These are phyloP conservation scores for Neoscytalidium dimidiatum DNA, from an alignment of 2,329 filamentous ascomycete genomes.

Conservation along the genomic window DNA sequence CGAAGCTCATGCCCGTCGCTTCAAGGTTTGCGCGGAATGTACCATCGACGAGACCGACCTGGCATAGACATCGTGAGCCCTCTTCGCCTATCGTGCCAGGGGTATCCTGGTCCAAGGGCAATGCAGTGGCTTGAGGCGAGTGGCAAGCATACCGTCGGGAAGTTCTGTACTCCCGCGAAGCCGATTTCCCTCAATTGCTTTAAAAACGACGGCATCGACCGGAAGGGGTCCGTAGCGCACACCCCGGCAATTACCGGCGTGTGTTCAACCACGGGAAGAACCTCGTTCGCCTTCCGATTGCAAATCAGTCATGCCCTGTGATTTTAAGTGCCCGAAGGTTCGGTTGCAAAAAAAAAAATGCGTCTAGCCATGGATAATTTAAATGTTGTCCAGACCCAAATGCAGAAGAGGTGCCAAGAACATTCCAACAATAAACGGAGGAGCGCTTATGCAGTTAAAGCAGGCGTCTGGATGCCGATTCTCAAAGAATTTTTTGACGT, in stretches of 20 bases:
- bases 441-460: background rate
- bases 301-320: background rate
- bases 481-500: background rate
- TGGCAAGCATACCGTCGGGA: constrained; percentile 54
- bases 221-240: constrained; percentile 70
- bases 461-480: background rate
- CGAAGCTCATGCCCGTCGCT: constrained; percentile 71
- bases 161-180: constrained; percentile 72
- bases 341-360: background rate
- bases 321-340: background rate
- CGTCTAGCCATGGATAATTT: too few species aligned
- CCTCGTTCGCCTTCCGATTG: constrained; percentile 57
- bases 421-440: background rate
- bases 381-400: background rate
- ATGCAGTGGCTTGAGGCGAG: background rate
- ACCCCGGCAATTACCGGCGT: constrained; percentile 71
- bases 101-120: background rate
- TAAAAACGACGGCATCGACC: constrained; percentile 62
- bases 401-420: background rate
- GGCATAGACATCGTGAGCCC: background rate
- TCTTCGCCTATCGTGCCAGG: constrained; percentile 4
- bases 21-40: constrained; percentile 68
- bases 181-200: constrained; percentile 61
- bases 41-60: constrained; percentile 68
- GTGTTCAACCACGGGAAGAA: constrained; percentile 64